Evolutionary conservation across 345 rosid species (phyloP), one percentile per base, ranked within the genome.

Genomic region (Fremontodendron californicum): DNA sequence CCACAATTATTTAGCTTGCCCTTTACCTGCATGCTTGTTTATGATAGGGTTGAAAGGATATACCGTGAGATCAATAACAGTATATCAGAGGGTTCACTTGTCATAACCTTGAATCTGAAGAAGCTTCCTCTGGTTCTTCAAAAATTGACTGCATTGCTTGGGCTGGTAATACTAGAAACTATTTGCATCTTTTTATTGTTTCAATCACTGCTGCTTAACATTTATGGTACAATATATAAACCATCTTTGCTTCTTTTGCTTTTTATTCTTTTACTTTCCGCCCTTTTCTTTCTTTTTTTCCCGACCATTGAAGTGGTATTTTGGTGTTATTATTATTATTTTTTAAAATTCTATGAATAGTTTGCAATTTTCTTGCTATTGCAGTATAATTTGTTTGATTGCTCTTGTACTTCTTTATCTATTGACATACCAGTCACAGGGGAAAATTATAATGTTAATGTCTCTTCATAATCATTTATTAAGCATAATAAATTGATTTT

Each of bases 61-160:
- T 96, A 90, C 82, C 85, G 89, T 58, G 98, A 93, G 89, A 91
- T 96, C 70, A 87, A 84, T 82, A 82, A 87, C 86, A 93, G 99
- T 82, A 87, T 92, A 79, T 52, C 23, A 64, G 88, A 82, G 82
- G 85, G 81, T 29, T 91, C 94, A 61, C 96, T 96, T 82, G 83
- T 93, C 79, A 27, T 93, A 76, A 93, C 97, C 37, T 83, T 96
- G 78, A 29, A 68, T 19, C 89, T 96, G 74, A 78, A 81, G 88
- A 96, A 91, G 87, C 94, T 96, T 84, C 91, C 87, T 64, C 75
- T 91, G 71, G 98, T 93, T 65, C 83, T 91, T 81, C 83, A 89
- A 84, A 92, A 90, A 87, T 91, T 93, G 81, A 92, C 94, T 76
- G 99, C 98, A 15, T 84, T 96, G 78, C 88, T 93, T 78, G 99